A percentile compares a stretch with the other conserved stretches of the same genome.
phyloP scores from a whole-genome alignment of 495 filamentous ascomycete species.

The Xylaria acuta region DNA sequence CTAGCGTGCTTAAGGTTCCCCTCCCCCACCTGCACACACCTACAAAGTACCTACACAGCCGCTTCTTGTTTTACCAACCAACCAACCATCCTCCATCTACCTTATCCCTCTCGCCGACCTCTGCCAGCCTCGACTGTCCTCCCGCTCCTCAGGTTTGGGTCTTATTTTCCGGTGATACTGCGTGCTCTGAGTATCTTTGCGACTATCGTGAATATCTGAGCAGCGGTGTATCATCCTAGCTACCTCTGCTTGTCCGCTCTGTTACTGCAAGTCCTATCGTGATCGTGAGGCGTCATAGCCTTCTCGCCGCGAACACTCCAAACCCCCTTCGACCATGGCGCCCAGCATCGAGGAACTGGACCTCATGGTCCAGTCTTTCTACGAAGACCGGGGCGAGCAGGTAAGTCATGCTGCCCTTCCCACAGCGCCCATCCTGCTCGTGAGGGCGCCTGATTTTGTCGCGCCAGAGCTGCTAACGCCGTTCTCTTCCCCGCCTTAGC shows the following conservation, averaged over 20 bases:
- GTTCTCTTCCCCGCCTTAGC: constrained; percentile 61
- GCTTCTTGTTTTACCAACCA: constrained; percentile 26
- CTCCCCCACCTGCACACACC: constrained; percentile 27
- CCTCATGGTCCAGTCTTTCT: constrained; percentile 93
- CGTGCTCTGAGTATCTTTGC: background rate
- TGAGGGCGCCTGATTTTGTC: constrained; percentile 11
- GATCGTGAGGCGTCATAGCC: constrained; percentile 40
- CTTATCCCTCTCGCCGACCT: constrained; percentile 10
- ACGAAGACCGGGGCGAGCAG: constrained; percentile 90
- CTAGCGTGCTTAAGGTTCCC: constrained; percentile 20
- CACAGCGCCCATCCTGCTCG: background rate
- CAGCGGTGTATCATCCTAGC: background rate
- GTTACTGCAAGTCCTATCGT: constrained; percentile 31
- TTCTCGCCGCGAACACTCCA: constrained; percentile 32
- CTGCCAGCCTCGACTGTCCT: constrained; percentile 19
- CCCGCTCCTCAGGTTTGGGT: constrained; percentile 17
- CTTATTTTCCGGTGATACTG: constrained; percentile 4
- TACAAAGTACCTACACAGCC: constrained; percentile 19
- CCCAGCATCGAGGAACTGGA: constrained; percentile 88
- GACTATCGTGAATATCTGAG: constrained; percentile 5
- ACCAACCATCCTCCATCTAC: constrained; percentile 10
- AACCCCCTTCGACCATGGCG: constrained; percentile 51
- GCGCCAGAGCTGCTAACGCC: constrained; percentile 36
- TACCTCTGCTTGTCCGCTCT: constrained; percentile 4
- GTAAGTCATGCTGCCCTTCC: constrained; percentile 57